Evolutionary conservation across 768 basidiomycete genomes (phyloP).

Genomic region (Tylopilus vinaceipallidus): DNA sequence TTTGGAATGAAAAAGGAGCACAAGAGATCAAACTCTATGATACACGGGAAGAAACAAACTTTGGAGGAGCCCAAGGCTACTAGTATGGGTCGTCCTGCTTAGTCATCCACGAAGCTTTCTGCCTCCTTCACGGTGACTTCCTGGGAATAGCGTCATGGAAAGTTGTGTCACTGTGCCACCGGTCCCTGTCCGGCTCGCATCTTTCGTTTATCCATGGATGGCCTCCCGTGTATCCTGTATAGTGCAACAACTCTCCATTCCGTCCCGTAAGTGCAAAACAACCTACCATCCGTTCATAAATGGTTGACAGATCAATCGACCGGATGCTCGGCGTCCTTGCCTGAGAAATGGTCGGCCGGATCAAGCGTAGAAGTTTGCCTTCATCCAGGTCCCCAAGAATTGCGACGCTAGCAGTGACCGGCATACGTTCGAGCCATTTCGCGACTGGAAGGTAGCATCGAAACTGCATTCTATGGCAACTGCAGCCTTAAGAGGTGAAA

Average conservation of each 20-base stretch:
- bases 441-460: conserved; percentile 7
- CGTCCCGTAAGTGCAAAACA: conserved; percentile 8
- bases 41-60: not conserved
- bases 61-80: not conserved
- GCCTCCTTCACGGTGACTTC: conserved; percentile 19
- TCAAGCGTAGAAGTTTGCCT: conserved; percentile 6
- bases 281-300: conserved; percentile 1
- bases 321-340: not conserved
- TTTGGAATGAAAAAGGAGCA: not conserved
- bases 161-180: not conserved
- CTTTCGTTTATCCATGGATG: conserved; percentile 1
- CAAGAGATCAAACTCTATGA: not conserved
- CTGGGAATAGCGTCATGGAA: conserved; percentile 3
- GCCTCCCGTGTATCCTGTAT: conserved; percentile 3
- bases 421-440: not conserved
- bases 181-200: not conserved
- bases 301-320: not conserved
- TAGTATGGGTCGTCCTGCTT: conserved; percentile 12
- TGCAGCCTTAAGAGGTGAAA: not conserved
- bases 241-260: conserved; percentile 13
- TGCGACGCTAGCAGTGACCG: not conserved
- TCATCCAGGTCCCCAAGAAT: conserved; percentile 4
- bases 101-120: conserved; percentile 15
- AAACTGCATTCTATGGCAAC: conserved; percentile 12
- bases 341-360: conserved; percentile 20